phyloP scores from a whole-genome alignment of 2,329 filamentous ascomycete genomes.

The Penicillium sp. region DNA sequence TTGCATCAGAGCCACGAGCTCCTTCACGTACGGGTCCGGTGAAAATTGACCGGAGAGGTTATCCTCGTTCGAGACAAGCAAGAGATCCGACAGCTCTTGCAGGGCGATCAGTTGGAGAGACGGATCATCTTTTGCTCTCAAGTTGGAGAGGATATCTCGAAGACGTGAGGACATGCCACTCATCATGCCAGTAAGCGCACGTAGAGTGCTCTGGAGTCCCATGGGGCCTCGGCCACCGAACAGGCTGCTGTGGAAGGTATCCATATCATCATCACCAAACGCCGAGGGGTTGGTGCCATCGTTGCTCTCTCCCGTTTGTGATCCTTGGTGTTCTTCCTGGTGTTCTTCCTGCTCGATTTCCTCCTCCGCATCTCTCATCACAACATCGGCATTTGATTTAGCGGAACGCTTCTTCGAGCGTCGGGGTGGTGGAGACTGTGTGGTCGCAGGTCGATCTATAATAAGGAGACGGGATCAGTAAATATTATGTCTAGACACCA shows the following conservation, averaged over 20 bases:
- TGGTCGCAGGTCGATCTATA: slow-evolving; percentile 28
- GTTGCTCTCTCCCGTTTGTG: slow-evolving; percentile 56
- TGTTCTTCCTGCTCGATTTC: slow-evolving; percentile 34
- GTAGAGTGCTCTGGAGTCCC: slow-evolving; percentile 67
- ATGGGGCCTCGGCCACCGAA: slow-evolving; percentile 59
- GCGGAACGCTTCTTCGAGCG: slow-evolving; percentile 48
- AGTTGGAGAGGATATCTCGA: slow-evolving; percentile 63
- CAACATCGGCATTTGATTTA: slow-evolving; percentile 55
- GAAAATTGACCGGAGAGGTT: slow-evolving; percentile 91
- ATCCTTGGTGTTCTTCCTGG: slow-evolving; percentile 49
- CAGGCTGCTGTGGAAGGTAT: slow-evolving; percentile 52
- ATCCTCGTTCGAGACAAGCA: slow-evolving; percentile 92
- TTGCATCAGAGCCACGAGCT: slow-evolving; percentile 84
- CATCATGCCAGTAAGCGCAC: slow-evolving; percentile 86
- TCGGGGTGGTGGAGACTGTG: slow-evolving; percentile 32
- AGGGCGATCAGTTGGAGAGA: slow-evolving; percentile 84
- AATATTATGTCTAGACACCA: neutral
- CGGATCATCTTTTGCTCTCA: slow-evolving; percentile 75
- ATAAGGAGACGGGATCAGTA: slow-evolving; percentile 8
- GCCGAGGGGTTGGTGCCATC: slow-evolving; percentile 48
- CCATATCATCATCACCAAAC: slow-evolving; percentile 51
- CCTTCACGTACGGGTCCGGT: slow-evolving; percentile 88
- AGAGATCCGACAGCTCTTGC: slow-evolving; percentile 83
- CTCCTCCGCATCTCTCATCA: slow-evolving; percentile 63
- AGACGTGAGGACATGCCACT: slow-evolving; percentile 71